Base-by-base conservation (phyloP, 75 land plant genomes). In the Azolla pinnata region DNA sequence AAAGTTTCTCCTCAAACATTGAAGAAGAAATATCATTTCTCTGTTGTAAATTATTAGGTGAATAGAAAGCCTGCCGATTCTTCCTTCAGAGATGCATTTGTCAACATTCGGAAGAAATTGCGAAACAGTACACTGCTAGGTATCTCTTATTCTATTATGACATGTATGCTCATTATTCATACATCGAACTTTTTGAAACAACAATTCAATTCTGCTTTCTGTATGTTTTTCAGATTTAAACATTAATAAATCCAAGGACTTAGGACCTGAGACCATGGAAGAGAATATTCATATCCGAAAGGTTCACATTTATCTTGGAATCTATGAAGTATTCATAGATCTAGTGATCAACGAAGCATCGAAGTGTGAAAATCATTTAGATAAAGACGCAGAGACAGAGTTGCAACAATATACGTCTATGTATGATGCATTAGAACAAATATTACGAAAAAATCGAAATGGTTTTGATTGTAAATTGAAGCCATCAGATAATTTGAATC, bases 291-390 rank as follows among this genome's bases (percentile, higher is more conserved):
- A 55, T 31, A 28, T 49, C 50, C 76, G 64, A 54, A 68, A 67
- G 61, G 74, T 74, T 59, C 67, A 55, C 26, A 63, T 90, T 54
- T 62, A 81, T 50, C 60, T 63, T 24, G 85, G 91, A 31, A 73
- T 90, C 23, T 28, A 83, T 52, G 96, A 90, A 69, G 90, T 86
- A 12, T 28, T 86, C 17, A 46, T 90, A 54, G 78, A 86, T 68
- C 52, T 61, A 19, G 72, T 72, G 33, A 81, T 74, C 47, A 10
- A 59, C 42, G 87, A 83, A 33, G 18, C 75, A 63, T 74, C 67
- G 55, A 80, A 33, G 0, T 29, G 73, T 59, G 75, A 59, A 18
- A 54, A 49, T 45, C 73, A 67, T 18, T n/a, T 26, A 31, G 60
- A 67, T 25, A 68, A 69, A 52, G 63, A 23, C 0, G 63, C 65